These are phyloP conservation scores for Thermothelomyces thermophilus DNA, from an alignment of 2,329 filamentous ascomycete species.

Conservation along the genomic window DNA sequence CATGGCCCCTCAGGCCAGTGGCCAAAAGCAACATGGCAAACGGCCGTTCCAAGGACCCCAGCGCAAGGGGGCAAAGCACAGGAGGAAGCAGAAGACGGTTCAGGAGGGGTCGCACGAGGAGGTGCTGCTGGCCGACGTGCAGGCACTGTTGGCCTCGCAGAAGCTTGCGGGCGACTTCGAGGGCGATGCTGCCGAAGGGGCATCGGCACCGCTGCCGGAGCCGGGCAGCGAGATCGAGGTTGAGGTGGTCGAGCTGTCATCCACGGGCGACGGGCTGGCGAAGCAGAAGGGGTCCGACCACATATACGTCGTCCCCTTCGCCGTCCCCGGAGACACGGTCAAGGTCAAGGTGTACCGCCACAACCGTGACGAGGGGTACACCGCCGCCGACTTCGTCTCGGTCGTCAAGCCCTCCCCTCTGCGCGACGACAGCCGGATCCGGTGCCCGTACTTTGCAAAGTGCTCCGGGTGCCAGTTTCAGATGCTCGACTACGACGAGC, in stretches of 20 bases:
- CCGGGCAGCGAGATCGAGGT: conserved; percentile 72
- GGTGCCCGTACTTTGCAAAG: conserved; percentile 77
- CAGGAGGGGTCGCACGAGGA: conserved; percentile 60
- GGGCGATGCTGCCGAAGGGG: conserved; percentile 23
- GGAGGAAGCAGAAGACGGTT: conserved; percentile 47
- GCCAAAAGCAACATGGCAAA: conserved; percentile 16
- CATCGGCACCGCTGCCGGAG: conserved; percentile 47
- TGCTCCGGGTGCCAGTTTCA: conserved; percentile 97
- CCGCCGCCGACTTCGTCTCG: conserved; percentile 74
- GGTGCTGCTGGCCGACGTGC: conserved; percentile 58
- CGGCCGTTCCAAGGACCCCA: conserved; percentile 19
- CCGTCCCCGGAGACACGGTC: conserved; percentile 75
- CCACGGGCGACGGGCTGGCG: conserved; percentile 85
- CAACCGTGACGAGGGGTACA: conserved; percentile 58
- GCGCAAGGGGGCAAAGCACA: conserved; percentile 37
- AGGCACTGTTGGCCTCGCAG: conserved; percentile 44
- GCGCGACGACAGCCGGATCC: conserved; percentile 69
- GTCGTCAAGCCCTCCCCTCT: conserved; percentile 65
- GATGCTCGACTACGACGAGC: conserved; percentile 85
- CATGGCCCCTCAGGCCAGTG: neutral
- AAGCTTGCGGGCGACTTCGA: conserved; percentile 28
- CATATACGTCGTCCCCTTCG: conserved; percentile 84
- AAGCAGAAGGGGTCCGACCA: conserved; percentile 56
- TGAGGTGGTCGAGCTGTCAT: conserved; percentile 75
- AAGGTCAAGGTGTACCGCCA: conserved; percentile 75